A percentile compares a stretch with the other conserved stretches of the same genome.
Conservation (phyloP, 768 basidiomycete genomes). For the Suillus subaureus region DNA sequence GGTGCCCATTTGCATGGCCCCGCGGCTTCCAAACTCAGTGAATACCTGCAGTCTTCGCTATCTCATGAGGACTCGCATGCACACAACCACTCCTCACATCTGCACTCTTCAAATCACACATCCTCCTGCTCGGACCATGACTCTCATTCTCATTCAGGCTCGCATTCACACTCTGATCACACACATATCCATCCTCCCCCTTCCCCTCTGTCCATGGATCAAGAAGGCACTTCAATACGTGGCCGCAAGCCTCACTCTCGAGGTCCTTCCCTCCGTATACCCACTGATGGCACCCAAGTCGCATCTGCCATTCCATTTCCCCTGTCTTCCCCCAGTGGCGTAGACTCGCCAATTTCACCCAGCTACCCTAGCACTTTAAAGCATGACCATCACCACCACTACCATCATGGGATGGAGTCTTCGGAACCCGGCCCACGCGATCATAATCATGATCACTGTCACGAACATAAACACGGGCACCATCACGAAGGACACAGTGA, state of each 20-base stretch:
- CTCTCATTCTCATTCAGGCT: slow-evolving; percentile 18
- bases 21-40: slow-evolving; percentile 15
- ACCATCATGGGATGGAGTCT: slow-evolving; percentile 21
- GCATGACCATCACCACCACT: slow-evolving; percentile 46
- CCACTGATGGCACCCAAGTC: slow-evolving; percentile 25
- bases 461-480: slow-evolving; percentile 54
- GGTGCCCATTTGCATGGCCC: slow-evolving; percentile 27
- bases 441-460: slow-evolving; percentile 53
- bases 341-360: slow-evolving; percentile 64
- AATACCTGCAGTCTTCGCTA: slow-evolving; percentile 29
- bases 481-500: slow-evolving; percentile 88
- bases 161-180: slow-evolving; percentile 19
- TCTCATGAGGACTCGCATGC: slow-evolving; percentile 26
- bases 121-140: slow-evolving; percentile 30
- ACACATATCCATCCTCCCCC: slow-evolving; percentile 17
- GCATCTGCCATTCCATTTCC: slow-evolving; percentile 29
- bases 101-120: slow-evolving; percentile 28
- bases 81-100: slow-evolving; percentile 22
- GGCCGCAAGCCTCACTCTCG: slow-evolving; percentile 40
- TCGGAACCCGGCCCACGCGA: slow-evolving; percentile 24
- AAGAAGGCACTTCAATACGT: slow-evolving; percentile 22
- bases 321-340: slow-evolving; percentile 23
- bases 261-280: slow-evolving; percentile 43
- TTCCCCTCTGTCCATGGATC: slow-evolving; percentile 12
- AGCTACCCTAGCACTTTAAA: slow-evolving; percentile 55